These are phyloP conservation scores for Cyathus striatus DNA, from an alignment of 768 basidiomycete species.

Conservation along the genomic window DNA sequence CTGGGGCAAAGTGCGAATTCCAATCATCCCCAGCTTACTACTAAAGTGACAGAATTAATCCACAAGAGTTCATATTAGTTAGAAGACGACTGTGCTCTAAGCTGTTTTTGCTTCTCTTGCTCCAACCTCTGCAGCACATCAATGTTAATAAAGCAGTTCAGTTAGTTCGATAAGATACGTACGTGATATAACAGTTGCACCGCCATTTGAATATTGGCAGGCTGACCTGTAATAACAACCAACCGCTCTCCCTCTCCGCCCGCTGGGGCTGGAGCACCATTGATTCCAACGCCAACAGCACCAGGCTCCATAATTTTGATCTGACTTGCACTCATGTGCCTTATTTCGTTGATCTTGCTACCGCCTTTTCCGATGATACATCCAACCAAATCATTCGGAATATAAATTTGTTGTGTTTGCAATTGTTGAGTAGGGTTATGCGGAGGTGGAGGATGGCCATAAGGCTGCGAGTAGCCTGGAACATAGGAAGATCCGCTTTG, in stretches of 20 bases:
- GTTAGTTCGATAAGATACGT: slow-evolving; percentile 18
- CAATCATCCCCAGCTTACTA: too few relatives aligned
- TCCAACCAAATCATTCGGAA: slow-evolving; percentile 95
- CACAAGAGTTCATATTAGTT: background rate
- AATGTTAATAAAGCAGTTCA: slow-evolving; percentile 1
- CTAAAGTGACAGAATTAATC: too few relatives aligned
- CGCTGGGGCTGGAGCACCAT: slow-evolving; percentile 64
- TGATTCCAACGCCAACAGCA: slow-evolving; percentile 61
- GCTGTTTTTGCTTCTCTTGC: slow-evolving; percentile 86
- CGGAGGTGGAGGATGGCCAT: slow-evolving; percentile 25
- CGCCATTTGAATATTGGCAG: slow-evolving; percentile 93
- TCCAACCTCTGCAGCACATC: slow-evolving; percentile 59
- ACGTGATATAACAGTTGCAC: slow-evolving; percentile 88
- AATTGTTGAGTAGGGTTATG: slow-evolving; percentile 67
- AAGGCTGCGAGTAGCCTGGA: slow-evolving; percentile 57
- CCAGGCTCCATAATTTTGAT: slow-evolving; percentile 99
- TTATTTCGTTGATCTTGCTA: slow-evolving; percentile 97
- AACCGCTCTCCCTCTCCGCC: slow-evolving; percentile 85
- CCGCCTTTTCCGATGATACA: slow-evolving; percentile 98
- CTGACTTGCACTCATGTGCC: slow-evolving; percentile 90
- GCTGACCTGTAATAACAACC: slow-evolving; percentile 96
- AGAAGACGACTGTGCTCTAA: slow-evolving; percentile 27
- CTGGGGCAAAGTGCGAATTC: too few relatives aligned
- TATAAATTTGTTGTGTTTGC: slow-evolving; percentile 97
- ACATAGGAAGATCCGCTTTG: slow-evolving; percentile 60